These are phyloP conservation scores for Magnaporthiopsis rhizophila DNA, from an alignment of 2,329 filamentous ascomycete species.

Conservation along the genomic window DNA sequence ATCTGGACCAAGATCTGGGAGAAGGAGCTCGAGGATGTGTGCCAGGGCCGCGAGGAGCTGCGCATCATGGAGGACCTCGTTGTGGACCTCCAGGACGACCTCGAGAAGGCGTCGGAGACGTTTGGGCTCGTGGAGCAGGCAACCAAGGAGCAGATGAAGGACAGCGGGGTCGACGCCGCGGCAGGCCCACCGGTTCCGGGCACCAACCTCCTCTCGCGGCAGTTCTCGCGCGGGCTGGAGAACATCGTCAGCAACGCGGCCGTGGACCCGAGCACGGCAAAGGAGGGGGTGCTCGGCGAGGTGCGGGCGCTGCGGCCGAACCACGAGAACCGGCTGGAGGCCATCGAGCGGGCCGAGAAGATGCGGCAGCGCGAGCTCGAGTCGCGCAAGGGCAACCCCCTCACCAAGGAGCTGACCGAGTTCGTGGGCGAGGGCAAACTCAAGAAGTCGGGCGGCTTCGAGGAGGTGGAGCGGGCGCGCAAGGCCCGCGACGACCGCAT, in stretches of 20 bases:
- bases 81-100: slow-evolving; percentile 84
- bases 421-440: slow-evolving; percentile 88
- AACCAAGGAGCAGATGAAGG: slow-evolving; percentile 94
- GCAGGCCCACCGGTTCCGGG: slow-evolving; percentile 41
- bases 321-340: slow-evolving; percentile 85
- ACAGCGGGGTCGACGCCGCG: slow-evolving; percentile 45
- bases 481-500: slow-evolving; percentile 82
- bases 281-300: slow-evolving; percentile 86
- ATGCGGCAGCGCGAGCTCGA: slow-evolving; percentile 82
- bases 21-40: slow-evolving; percentile 91
- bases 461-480: slow-evolving; percentile 77
- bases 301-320: slow-evolving; percentile 91
- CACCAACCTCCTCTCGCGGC: slow-evolving; percentile 23
- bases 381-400: slow-evolving; percentile 61
- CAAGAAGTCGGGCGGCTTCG: slow-evolving; percentile 92
- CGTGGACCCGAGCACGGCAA: slow-evolving; percentile 69
- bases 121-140: slow-evolving; percentile 95
- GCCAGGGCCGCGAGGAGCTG: slow-evolving; percentile 88
- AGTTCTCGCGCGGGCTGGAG: slow-evolving; percentile 48
- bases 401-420: slow-evolving; percentile 74
- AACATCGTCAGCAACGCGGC: slow-evolving; percentile 38
- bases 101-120: slow-evolving; percentile 89
- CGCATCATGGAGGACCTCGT: slow-evolving; percentile 95
- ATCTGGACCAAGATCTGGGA: slow-evolving; percentile 99
- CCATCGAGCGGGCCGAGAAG: slow-evolving; percentile 95